Conservation (phyloP, 495 filamentous ascomycete genomes). For the Stereocaulon alpinum region DNA sequence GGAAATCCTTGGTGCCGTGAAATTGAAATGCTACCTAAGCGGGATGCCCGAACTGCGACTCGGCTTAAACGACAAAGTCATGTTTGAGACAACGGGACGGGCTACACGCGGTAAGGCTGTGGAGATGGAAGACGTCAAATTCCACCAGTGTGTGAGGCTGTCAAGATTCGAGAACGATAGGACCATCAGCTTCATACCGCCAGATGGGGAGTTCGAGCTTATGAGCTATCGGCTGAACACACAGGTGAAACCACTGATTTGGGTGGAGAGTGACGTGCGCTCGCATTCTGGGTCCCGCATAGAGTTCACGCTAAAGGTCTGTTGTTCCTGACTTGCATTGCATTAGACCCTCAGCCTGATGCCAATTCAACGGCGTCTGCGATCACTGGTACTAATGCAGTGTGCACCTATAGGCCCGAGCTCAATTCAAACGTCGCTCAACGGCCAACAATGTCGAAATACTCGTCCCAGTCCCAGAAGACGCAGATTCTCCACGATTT, state of each 20-base stretch:
- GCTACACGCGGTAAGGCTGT: conserved; percentile 94
- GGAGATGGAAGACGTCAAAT: conserved; percentile 99
- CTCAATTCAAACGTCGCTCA: conserved; percentile 95
- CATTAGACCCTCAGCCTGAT: neutral
- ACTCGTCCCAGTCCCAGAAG: conserved; percentile 90
- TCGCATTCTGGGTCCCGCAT: conserved; percentile 88
- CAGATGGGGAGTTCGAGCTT: conserved; percentile 96
- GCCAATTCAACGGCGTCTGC: neutral
- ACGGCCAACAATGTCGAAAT: conserved; percentile 99
- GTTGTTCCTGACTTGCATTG: conserved; percentile 2
- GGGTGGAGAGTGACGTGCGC: conserved; percentile 97
- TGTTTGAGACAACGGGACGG: conserved; percentile 97
- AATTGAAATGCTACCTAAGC: conserved; percentile 99
- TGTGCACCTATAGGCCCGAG: conserved; percentile 52
- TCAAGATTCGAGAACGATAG: conserved; percentile 97
- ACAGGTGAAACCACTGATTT: conserved; percentile 95
- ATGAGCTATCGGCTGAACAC: conserved; percentile 99
- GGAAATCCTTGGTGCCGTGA: conserved; percentile 94
- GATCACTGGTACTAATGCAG: conserved; percentile 6
- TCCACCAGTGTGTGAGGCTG: conserved; percentile 95
- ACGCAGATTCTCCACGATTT: conserved; percentile 93
- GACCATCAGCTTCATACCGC: conserved; percentile 98
- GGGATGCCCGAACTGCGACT: conserved; percentile 96
- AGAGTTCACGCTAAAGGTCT: conserved; percentile 94
- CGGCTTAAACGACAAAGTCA: conserved; percentile 96